Base-by-base conservation (phyloP, 192 early-diverging fungal genomes). In the Chytriomyces sp. region DNA sequence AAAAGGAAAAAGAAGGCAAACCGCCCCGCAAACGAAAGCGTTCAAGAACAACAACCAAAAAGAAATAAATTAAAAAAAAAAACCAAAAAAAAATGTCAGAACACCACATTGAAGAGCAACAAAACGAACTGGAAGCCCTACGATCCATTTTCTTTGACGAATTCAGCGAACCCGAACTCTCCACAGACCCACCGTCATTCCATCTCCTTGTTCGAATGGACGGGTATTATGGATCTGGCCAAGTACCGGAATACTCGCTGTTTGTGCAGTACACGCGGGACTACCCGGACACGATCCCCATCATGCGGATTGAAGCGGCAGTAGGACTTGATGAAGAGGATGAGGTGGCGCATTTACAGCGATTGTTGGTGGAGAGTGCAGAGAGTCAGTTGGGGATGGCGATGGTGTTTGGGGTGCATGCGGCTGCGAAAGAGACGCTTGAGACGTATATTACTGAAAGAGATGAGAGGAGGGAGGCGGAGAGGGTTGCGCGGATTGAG, bases 361-460 rank as follows among this genome's bases (percentile, higher is more conserved):
- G 28, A 48, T 62, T 77, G 11, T n/a, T 82, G 8, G 50, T 45
- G 13, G 68, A 64, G 46, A 45, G 45, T 20, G 80, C 81, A 18
- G 91, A 93, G 63, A 90, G 93, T 57, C 89, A 89, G 75, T 75
- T 96, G 62, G 96, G 96, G 24, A 96, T 97, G 93, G 94, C 90
- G 50, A 96, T 96, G 93, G 88, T 94, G 26, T 98, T 98, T 79
- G 89, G 89, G 28, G 87, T 98, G 87, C 91, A 88, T 5, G 85
- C 91, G 4, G 78, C 83, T 3, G 86, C 94, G 16, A 94, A 94
- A 76, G 97, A 98, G 72, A 77, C 75, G 0, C 72, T 94, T 28
- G 90, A 88, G 62, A 81, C 88, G 61, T 76, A 92, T 44, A 85
- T 96, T 4, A 13, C 70, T 8, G 85, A 85, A 46, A 87, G 87